phyloP scores from a whole-genome alignment of 345 rosid species.

The Aquilaria yunnanensis region DNA sequence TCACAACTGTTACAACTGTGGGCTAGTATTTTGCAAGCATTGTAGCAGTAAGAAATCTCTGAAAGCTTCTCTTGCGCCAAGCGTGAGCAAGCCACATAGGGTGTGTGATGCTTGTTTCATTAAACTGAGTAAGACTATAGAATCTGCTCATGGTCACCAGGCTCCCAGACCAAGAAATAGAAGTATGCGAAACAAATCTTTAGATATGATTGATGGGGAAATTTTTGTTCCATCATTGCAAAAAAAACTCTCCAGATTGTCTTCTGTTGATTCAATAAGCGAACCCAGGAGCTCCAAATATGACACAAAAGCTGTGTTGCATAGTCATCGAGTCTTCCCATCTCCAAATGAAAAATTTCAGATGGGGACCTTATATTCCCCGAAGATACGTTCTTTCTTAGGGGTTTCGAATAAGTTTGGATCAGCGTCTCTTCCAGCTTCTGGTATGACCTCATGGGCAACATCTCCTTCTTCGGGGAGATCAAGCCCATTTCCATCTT shows the following conservation, averaged over 20 bases:
- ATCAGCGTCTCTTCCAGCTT: conserved; percentile 32
- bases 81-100: conserved; percentile 68
- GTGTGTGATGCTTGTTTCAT: conserved; percentile 81
- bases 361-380: conserved; percentile 21
- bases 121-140: conserved; percentile 49
- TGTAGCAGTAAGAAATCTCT: conserved; percentile 73
- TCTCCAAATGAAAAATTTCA: conserved; percentile 30
- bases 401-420: conserved; percentile 30
- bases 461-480: conserved; percentile 45
- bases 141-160: conserved; percentile 29
- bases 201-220: conserved; percentile 35
- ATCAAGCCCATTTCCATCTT: conserved; percentile 42
- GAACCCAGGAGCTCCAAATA: conserved; percentile 36
- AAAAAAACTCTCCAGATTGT: conserved; percentile 32
- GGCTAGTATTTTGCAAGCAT: conserved; percentile 76
- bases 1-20: conserved; percentile 95
- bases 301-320: conserved; percentile 24
- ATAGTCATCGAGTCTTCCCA: conserved; percentile 32
- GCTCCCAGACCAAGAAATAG: conserved; percentile 35
- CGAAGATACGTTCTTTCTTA: conserved; percentile 26
- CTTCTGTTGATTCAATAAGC: conserved; percentile 38
- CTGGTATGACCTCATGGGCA: conserved; percentile 31
- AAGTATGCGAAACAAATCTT: conserved; percentile 25
- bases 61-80: conserved; percentile 85
- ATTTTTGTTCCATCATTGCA: conserved; percentile 28